phyloP scores from a whole-genome alignment of 495 filamentous ascomycete genomes.

The Cercophora samala region DNA sequence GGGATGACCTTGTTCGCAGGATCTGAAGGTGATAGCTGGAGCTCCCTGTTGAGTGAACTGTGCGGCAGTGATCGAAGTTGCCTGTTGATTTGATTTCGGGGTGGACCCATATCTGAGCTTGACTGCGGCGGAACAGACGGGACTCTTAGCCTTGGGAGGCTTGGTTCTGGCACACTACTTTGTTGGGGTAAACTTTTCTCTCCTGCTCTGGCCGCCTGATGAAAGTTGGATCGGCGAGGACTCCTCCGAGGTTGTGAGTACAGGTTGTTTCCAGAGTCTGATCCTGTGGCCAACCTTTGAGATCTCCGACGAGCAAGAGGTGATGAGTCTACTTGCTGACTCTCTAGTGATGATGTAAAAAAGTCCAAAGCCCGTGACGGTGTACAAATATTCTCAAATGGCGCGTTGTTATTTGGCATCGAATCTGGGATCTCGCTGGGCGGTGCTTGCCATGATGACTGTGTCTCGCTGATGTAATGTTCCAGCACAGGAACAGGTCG shows the following conservation, averaged over 20 bases:
- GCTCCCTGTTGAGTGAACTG: neutral
- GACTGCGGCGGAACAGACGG: neutral
- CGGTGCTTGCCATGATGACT: constrained; percentile 37
- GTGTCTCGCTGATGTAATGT: constrained; percentile 4
- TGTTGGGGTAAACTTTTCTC: neutral
- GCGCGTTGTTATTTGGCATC: constrained; percentile 30
- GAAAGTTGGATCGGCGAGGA: neutral
- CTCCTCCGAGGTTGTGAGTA: neutral
- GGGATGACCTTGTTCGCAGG: constrained; percentile 15
- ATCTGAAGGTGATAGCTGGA: neutral
- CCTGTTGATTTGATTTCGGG: neutral
- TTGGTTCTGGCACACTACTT: neutral
- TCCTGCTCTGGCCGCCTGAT: neutral
- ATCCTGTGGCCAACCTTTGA: neutral
- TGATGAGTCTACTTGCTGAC: constrained; percentile 23
- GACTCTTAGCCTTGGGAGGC: neutral
- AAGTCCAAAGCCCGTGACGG: constrained; percentile 44
- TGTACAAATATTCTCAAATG: constrained; percentile 32
- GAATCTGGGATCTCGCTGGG: constrained; percentile 45
- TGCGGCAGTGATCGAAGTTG: neutral
- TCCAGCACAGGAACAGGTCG: constrained; percentile 11
- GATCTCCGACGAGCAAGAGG: neutral
- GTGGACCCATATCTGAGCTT: neutral
- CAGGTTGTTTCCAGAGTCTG: neutral
- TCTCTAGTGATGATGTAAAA: constrained; percentile 35